phyloP scores from a whole-genome alignment of 805 yeast species.

The Grigorovia transvaalensis region DNA sequence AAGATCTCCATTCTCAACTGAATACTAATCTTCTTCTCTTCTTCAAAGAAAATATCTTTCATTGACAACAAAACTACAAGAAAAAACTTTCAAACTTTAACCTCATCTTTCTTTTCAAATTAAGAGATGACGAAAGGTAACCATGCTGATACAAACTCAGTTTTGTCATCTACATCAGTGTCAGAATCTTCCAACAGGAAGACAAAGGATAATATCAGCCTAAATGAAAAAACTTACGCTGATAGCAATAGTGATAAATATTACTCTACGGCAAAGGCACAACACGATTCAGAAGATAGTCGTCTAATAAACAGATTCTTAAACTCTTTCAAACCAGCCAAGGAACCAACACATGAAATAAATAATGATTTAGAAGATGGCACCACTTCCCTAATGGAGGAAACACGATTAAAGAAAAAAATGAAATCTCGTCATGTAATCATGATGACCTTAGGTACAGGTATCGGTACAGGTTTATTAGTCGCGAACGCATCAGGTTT shows the following conservation, averaged over 20 bases:
- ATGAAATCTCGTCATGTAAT: constrained; percentile 41
- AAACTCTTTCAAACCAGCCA: constrained; percentile 20
- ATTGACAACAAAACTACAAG: too few species aligned
- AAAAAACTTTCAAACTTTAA: too few species aligned
- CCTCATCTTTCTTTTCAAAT: too few species aligned
- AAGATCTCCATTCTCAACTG: too few species aligned
- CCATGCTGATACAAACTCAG: background rate
- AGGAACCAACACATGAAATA: constrained; percentile 2
- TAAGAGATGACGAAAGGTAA: background rate
- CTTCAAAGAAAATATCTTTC: too few species aligned
- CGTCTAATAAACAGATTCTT: constrained; percentile 7
- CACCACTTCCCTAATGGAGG: constrained; percentile 8
- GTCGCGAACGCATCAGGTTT: constrained; percentile 47
- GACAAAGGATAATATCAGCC: background rate
- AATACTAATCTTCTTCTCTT: too few species aligned
- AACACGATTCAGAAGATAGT: background rate
- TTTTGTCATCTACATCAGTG: background rate
- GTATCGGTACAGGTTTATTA: constrained; percentile 66
- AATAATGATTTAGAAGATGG: constrained; percentile 14
- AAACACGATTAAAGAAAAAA: constrained; percentile 10
- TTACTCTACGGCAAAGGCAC: background rate
- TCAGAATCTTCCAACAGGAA: background rate
- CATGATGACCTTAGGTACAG: constrained; percentile 75
- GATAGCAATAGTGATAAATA: background rate
- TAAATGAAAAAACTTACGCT: background rate